These are phyloP conservation scores for Apiospora saccharicola DNA, from an alignment of 2,329 filamentous ascomycete species.

Conservation along the genomic window DNA sequence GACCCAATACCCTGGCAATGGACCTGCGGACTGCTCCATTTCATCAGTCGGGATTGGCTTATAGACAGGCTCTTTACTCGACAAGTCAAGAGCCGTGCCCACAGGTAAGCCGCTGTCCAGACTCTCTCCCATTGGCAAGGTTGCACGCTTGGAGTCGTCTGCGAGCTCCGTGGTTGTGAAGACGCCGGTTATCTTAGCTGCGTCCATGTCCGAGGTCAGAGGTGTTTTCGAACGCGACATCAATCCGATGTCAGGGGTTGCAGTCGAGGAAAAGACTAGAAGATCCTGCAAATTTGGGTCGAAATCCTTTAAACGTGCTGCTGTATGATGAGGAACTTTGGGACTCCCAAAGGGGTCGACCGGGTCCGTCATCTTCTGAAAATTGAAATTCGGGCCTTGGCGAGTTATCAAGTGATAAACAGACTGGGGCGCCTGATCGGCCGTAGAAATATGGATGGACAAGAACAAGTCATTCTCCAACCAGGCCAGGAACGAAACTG, in stretches of 20 bases:
- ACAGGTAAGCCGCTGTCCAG: slow-evolving; percentile 78
- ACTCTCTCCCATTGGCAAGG: slow-evolving; percentile 74
- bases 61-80: slow-evolving; percentile 77
- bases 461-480: slow-evolving; percentile 88
- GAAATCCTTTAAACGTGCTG: slow-evolving; percentile 81
- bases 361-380: slow-evolving; percentile 78
- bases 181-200: slow-evolving; percentile 66
- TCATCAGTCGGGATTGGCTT: slow-evolving; percentile 81
- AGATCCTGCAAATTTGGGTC: slow-evolving; percentile 81
- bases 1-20: slow-evolving; percentile 83
- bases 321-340: slow-evolving; percentile 76
- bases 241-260: slow-evolving; percentile 79
- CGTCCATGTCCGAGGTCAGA: slow-evolving; percentile 66
- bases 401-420: slow-evolving; percentile 83
- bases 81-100: slow-evolving; percentile 85
- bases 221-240: slow-evolving; percentile 76
- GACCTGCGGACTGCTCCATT: slow-evolving; percentile 78
- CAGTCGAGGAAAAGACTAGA: slow-evolving; percentile 82
- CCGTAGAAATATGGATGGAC: slow-evolving; percentile 75
- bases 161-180: slow-evolving; percentile 78
- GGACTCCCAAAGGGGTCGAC: slow-evolving; percentile 74
- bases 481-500: slow-evolving; percentile 85
- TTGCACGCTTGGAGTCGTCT: slow-evolving; percentile 78
- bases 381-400: slow-evolving; percentile 69
- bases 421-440: slow-evolving; percentile 66